These are phyloP conservation scores for Apophysomyces sp. DNA, from an alignment of 371 early-diverging fungal species.

Conservation along the genomic window DNA sequence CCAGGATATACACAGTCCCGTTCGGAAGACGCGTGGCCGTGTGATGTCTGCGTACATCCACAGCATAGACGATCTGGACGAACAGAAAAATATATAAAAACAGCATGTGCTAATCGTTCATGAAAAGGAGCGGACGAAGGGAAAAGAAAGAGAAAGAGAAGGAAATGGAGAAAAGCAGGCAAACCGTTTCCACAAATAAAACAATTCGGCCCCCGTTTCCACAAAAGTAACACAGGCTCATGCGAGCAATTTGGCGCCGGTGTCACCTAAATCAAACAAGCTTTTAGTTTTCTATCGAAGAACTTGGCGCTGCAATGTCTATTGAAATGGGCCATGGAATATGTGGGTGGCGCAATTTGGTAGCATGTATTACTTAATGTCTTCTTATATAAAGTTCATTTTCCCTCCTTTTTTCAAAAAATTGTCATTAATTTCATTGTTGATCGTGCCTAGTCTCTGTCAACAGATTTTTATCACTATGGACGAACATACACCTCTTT, in stretches of 20 bases:
- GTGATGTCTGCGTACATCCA: not conserved
- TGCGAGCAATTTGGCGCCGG: not conserved
- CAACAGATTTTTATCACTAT: too few relatives aligned
- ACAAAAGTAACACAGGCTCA: not conserved
- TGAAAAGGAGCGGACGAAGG: constrained; percentile 2
- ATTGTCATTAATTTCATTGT: not conserved
- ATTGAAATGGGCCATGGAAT: not conserved
- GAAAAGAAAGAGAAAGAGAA: not conserved
- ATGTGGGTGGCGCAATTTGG: not conserved
- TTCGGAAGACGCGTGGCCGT: not conserved
- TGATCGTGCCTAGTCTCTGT: too few relatives aligned
- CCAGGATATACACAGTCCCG: not conserved
- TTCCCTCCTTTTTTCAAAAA: not conserved
- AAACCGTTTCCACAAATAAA: not conserved
- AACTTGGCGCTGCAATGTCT: not conserved
- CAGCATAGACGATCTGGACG: not conserved
- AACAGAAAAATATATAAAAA: not conserved
- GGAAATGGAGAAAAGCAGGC: not conserved
- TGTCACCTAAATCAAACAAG: not conserved
- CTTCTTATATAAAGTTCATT: not conserved
- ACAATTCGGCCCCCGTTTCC: not conserved
- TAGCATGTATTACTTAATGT: not conserved
- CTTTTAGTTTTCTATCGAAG: not conserved
- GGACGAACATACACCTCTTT: not conserved
- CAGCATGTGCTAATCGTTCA: not conserved